Evolutionary conservation across 2,329 filamentous ascomycete species (phyloP).

Genomic region (Coccinonectria pachysandricola): DNA sequence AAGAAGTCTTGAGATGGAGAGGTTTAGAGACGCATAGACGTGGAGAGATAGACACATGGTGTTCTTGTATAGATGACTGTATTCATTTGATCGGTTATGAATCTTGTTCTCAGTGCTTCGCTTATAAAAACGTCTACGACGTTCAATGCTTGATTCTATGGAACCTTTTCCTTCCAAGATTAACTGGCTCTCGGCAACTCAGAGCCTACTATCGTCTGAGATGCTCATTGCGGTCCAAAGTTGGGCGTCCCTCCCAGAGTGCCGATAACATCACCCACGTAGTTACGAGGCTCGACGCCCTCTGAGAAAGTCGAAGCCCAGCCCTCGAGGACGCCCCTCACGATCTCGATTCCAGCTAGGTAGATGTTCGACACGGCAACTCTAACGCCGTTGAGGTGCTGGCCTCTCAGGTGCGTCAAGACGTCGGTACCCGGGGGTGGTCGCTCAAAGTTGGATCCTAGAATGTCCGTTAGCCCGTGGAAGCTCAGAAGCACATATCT

Average conservation of each 20-base stretch:
- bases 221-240: too few species aligned
- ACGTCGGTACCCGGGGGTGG: conserved; percentile 5
- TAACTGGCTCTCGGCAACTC: too few species aligned
- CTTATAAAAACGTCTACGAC: too few species aligned
- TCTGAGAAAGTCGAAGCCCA: conserved; percentile 4
- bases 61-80: too few species aligned
- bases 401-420: conserved; percentile 3
- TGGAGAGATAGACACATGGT: too few species aligned
- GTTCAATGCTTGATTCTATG: too few species aligned
- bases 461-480: neutral
- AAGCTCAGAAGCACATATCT: neutral
- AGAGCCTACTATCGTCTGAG: too few species aligned
- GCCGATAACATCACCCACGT: conserved; percentile 8
- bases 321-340: conserved; percentile 5
- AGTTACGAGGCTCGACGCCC: conserved; percentile 6
- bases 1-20: too few species aligned
- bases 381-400: conserved; percentile 6
- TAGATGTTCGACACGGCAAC: conserved; percentile 6
- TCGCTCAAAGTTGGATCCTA: conserved; percentile 10
- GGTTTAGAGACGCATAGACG: too few species aligned
- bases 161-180: too few species aligned
- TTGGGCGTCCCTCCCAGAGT: conserved; percentile 8
- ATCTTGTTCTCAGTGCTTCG: too few species aligned
- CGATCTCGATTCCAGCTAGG: conserved; percentile 6
- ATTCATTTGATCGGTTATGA: too few species aligned